A percentile compares a stretch with the other conserved stretches of the same genome.
These are phyloP conservation scores for Amanita thiersii DNA, from an alignment of 768 basidiomycete species.

Conservation along the genomic window DNA sequence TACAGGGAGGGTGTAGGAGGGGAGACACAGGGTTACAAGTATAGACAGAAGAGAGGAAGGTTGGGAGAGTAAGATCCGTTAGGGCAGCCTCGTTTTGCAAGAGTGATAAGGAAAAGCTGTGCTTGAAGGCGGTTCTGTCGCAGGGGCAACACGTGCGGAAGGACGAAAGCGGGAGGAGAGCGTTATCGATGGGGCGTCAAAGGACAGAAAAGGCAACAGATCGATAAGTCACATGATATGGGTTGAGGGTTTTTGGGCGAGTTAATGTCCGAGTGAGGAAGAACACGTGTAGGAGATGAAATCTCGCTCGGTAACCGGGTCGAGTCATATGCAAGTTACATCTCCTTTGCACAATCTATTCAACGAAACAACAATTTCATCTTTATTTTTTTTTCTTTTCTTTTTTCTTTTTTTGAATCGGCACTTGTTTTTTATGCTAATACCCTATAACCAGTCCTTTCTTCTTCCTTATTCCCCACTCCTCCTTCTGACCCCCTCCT, in stretches of 20 bases:
- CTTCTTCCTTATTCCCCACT: conserved; percentile 10
- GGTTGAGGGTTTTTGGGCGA: conserved; percentile 7
- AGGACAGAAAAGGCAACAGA: conserved; percentile 1
- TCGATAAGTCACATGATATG: conserved; percentile 10
- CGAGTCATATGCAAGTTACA: conserved; percentile 14
- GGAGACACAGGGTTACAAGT: not conserved
- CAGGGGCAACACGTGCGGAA: not conserved
- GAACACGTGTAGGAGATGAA: not conserved
- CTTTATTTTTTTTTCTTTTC: conserved; percentile 6
- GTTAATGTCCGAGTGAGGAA: conserved; percentile 1
- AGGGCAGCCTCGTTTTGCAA: not conserved
- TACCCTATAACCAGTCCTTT: conserved; percentile 9
- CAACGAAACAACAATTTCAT: conserved; percentile 8
- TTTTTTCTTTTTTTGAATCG: conserved; percentile 14
- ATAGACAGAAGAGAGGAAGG: not conserved
- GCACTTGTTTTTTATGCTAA: conserved; percentile 12
- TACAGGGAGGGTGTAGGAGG: not conserved
- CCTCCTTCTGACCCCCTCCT: conserved; percentile 10
- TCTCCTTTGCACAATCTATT: not conserved
- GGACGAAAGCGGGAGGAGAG: not conserved
- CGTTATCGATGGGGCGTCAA: conserved; percentile 1
- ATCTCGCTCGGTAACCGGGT: conserved; percentile 6
- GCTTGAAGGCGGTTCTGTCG: not conserved
- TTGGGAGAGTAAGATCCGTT: not conserved
- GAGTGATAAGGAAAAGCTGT: not conserved